phyloP scores from a whole-genome alignment of 352 stramenopile genomes.

The Peronospora farinosa region DNA sequence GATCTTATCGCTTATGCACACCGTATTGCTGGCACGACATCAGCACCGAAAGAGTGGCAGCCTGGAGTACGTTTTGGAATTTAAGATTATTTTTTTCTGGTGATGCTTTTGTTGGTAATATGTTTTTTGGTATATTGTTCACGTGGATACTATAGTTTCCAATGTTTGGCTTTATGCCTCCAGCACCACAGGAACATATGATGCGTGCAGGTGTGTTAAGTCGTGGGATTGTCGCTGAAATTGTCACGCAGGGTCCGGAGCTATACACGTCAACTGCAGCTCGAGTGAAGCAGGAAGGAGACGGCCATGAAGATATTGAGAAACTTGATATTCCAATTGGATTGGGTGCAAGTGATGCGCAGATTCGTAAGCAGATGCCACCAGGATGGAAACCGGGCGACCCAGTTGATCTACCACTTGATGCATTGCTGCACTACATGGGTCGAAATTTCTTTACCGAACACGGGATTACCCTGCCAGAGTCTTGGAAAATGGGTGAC shows the following conservation, averaged over 20 bases:
- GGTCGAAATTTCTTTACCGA: slow-evolving; percentile 70
- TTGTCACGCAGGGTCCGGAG: slow-evolving; percentile 62
- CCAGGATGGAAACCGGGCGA: slow-evolving; percentile 77
- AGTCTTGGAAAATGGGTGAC: slow-evolving; percentile 65
- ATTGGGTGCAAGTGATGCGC: slow-evolving; percentile 57
- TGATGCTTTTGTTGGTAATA: background rate
- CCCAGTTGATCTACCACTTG: slow-evolving; percentile 66
- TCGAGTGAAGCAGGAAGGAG: slow-evolving; percentile 29
- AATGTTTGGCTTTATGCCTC: slow-evolving; percentile 84
- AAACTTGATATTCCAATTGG: slow-evolving; percentile 63
- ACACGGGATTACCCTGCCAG: slow-evolving; percentile 60
- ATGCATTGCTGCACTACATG: slow-evolving; percentile 77
- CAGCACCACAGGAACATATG: slow-evolving; percentile 79
- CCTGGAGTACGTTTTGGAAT: slow-evolving; percentile 44
- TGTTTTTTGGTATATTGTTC: background rate
- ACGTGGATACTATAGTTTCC: slow-evolving; percentile 39
- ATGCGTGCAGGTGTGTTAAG: slow-evolving; percentile 80
- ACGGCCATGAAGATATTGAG: slow-evolving; percentile 18
- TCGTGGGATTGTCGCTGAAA: slow-evolving; percentile 72
- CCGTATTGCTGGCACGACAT: slow-evolving; percentile 72
- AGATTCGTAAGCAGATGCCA: slow-evolving; percentile 72
- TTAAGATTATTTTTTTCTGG: background rate
- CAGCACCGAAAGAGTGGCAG: slow-evolving; percentile 64
- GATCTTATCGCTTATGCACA: slow-evolving; percentile 79
- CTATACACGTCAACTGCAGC: slow-evolving; percentile 55